phyloP scores from a whole-genome alignment of 164 flowering plant genomes.

The Vitis labrusca region DNA sequence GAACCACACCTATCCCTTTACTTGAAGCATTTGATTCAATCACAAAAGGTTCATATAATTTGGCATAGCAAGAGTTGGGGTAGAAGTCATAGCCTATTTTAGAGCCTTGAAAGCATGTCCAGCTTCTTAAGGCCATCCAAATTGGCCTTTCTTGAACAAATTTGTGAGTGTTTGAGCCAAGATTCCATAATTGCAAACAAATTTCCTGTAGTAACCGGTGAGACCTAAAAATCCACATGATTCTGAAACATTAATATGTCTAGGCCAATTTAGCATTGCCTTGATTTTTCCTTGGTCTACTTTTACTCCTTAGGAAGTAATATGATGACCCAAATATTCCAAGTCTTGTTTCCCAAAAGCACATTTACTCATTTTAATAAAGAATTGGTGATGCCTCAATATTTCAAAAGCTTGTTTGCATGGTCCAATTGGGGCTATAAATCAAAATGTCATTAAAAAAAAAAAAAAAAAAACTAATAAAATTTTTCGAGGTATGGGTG shows the following conservation, averaged over 20 bases:
- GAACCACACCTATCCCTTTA: background rate
- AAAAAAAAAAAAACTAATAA: background rate
- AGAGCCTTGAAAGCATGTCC: background rate
- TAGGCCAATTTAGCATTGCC: background rate
- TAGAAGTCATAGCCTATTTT: background rate
- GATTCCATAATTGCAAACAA: background rate
- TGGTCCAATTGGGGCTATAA: too few relatives aligned
- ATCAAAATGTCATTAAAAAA: too few relatives aligned
- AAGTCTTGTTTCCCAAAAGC: too few relatives aligned
- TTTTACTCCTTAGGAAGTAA: background rate
- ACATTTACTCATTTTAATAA: background rate
- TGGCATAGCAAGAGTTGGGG: background rate
- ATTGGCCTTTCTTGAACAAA: background rate
- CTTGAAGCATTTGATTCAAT: background rate
- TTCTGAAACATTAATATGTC: background rate
- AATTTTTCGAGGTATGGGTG: too few relatives aligned
- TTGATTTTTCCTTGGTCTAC: background rate
- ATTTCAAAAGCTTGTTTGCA: too few relatives aligned
- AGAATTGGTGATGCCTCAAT: too few relatives aligned
- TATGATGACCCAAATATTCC: too few relatives aligned
- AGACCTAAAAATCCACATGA: slow-evolving; percentile 3
- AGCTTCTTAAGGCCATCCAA: background rate
- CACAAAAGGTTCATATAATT: too few relatives aligned
- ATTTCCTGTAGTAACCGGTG: background rate
- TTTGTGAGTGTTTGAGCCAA: background rate